Conservation (phyloP, 495 filamentous ascomycete genomes). For the Rhizodiscina lignyota region DNA sequence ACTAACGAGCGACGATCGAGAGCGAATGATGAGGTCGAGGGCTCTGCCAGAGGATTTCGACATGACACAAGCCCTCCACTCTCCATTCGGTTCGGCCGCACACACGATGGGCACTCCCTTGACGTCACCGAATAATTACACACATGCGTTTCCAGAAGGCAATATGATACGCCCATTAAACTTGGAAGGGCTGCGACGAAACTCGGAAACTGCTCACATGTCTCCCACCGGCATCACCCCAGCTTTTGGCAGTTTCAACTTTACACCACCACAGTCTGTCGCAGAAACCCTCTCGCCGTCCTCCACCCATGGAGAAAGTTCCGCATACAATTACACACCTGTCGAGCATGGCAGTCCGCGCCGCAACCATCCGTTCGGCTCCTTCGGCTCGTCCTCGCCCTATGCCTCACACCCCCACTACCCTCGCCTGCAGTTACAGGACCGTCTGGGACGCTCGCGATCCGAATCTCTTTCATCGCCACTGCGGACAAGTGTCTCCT, state of each 20-base stretch:
- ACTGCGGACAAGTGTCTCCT: conserved; percentile 21
- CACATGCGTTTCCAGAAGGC: conserved; percentile 26
- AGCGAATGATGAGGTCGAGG: conserved; percentile 85
- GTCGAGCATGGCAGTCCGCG: conserved; percentile 7
- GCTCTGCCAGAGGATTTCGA: conserved; percentile 86
- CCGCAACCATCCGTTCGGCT: conserved; percentile 16
- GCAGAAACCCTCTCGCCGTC: conserved; percentile 22
- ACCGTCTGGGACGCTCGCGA: conserved; percentile 12
- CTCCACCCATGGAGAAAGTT: conserved; percentile 10
- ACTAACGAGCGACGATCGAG: conserved; percentile 79
- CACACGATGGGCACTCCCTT: conserved; percentile 34
- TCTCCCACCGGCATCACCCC: conserved; percentile 45
- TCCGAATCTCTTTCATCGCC: conserved; percentile 18
- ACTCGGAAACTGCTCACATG: conserved; percentile 36
- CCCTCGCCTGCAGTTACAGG: conserved; percentile 19
- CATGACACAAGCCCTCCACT: conserved; percentile 76
- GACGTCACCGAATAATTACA: conserved; percentile 34
- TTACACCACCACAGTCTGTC: conserved; percentile 30
- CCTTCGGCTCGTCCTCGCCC: conserved; percentile 9
- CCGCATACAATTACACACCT: conserved; percentile 16
- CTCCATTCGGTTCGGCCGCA: conserved; percentile 36
- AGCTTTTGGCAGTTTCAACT: conserved; percentile 43
- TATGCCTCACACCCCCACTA: conserved; percentile 14
- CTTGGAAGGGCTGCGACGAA: conserved; percentile 39
- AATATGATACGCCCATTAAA: conserved; percentile 43